Evolutionary conservation across 371 early-diverging fungal genomes (phyloP), one percentile per base, ranked within the genome.

Genomic region (Aphelidium insulamus): DNA sequence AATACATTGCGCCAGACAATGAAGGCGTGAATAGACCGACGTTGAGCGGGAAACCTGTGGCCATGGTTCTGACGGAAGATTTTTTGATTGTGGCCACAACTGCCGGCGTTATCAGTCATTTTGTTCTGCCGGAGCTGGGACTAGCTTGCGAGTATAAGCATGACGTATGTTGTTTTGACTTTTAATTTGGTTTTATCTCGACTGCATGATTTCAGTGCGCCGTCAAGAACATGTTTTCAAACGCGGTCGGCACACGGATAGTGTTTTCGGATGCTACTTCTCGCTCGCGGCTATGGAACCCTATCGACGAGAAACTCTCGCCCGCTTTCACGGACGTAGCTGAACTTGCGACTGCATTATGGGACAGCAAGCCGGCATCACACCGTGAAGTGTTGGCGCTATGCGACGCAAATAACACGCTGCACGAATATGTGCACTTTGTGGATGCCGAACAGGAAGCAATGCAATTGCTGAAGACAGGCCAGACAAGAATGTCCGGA

Each of bases 71-170:
- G 21, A 50, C 57, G 5, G 32, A 46, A 33, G 56, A 57, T 12
- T 48, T 54, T 15, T 24, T 58, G 27, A 38, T 56, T 10, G 54
- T 40, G 36, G 59, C 45, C 2, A 59, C 50, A 18, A 33, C 33
- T 9, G 30, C 18, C 9, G 59, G 59, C 12, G 22, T 19, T 7
- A 29, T 60, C 5, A 34, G 40, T 12, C 43, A 56, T 32, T 49
- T 45, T 28, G 23, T 41, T 10, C 21, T 49, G 8, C 52, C 59
- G 19, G 48, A 46, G 9, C 47, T 48, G 48, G 24, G 33, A 11
- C 28, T 51, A 22, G 52, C 57, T 2, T 47, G 43, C 31, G 50
- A 53, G 34, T 37, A 34, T 17, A 41, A 41, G 27, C 56, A 58
- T 30, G 27, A 42, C 33, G 59, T 51, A 21, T 34, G 23, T 26